A percentile compares a stretch with the other conserved stretches of the same genome.
Conservation (phyloP, 208 protist genomes). For the Porcisia hertigi region DNA sequence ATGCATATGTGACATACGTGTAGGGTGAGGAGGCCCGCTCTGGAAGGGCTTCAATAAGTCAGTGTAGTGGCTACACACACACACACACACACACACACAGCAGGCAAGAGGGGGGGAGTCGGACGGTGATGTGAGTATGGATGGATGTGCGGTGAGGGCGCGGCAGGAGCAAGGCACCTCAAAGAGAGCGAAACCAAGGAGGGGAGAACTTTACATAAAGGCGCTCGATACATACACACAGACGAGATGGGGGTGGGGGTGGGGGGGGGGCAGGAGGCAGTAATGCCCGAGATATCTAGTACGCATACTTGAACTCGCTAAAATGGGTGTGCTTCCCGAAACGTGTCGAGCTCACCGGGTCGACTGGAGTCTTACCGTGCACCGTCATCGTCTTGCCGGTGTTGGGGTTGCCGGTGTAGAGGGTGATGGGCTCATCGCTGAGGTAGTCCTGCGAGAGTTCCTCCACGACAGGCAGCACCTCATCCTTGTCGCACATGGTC, state of each 20-base stretch:
- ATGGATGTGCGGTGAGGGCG: neutral
- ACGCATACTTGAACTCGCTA: constrained; percentile 75
- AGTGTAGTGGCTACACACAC: no score
- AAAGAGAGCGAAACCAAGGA: no score
- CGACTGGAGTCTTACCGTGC: constrained; percentile 82
- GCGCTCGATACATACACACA: no score
- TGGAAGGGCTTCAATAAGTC: no score
- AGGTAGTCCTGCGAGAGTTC: constrained; percentile 69
- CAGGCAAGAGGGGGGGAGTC: neutral
- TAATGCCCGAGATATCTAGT: constrained; percentile 9
- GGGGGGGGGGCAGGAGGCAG: neutral
- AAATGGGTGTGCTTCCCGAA: constrained; percentile 88
- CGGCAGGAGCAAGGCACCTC: neutral
- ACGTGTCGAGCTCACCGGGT: constrained; percentile 47
- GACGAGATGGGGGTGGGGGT: no score
- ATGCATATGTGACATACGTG: no score
- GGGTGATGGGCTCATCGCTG: constrained; percentile 77
- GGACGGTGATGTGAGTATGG: no score
- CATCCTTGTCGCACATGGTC: constrained; percentile 50
- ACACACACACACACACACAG: neutral
- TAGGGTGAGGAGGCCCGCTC: no score
- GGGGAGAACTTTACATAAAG: no score
- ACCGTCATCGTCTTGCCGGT: constrained; percentile 84
- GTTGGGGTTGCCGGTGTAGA: constrained; percentile 84
- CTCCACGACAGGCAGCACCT: constrained; percentile 60